Evolutionary conservation across 2,329 filamentous ascomycete genomes (phyloP), one percentile per base, ranked within the genome.

Genomic region (Pseudogymnoascus sp.): DNA sequence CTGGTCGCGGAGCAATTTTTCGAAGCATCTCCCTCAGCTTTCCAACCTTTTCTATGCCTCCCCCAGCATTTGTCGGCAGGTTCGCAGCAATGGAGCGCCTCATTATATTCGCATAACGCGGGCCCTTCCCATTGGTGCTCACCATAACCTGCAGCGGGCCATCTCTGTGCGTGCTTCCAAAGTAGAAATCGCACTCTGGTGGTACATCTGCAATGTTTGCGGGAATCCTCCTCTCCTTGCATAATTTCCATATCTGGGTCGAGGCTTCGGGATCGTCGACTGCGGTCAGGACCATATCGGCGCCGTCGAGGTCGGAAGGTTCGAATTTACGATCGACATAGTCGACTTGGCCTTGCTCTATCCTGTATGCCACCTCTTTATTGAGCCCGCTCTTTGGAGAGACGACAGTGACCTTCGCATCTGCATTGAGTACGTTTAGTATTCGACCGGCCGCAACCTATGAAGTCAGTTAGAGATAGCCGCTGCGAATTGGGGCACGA

Each of bases 71-170:
- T 15, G 78, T 76, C 1, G 94, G 94, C 61, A 99, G 76, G 57
- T 79, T 80, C 18, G 78, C 81, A 15, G 91, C 92, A 66, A 99
- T 96, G 71, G 89, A 85, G 71, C 88, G 83, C 60, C 93, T 80
- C 58, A 99, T 89, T 57, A 92, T 86, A 67, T 90, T 93, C 8
- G 94, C 94, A 65, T 99, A 77, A 71, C 93, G 87, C 0, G 94
- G 94, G 0, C 94, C 94, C 72, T 96, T 97, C 59, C 94, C 94
- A 73, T 97, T 99, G 36, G 94, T 99, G 77, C 90, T 95, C 68
- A 99, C 93, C 94, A 99, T 99, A 70, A 99, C 88, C 78, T 99
- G 94, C 63, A 99, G 76, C 5, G 94, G 94, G 0, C 94, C 94
- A 73, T 99, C 94, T 58, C 94, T 87, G 75, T 99, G 90, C 38